phyloP scores from a whole-genome alignment of 805 yeast genomes.

The Pichia thaimueangensis region DNA sequence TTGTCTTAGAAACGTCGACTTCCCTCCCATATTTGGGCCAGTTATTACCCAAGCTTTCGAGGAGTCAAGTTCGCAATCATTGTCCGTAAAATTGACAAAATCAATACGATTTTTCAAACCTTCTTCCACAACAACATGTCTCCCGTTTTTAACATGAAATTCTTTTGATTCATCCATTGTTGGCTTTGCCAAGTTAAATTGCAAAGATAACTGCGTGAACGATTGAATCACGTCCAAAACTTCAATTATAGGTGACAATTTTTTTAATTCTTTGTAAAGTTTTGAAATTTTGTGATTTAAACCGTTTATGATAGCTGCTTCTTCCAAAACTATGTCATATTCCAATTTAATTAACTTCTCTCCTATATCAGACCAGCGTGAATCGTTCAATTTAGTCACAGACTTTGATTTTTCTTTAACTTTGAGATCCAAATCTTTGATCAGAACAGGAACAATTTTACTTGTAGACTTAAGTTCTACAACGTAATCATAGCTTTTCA shows the following conservation, averaged over 20 bases:
- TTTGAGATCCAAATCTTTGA: constrained; percentile 13
- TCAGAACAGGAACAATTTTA: constrained; percentile 17
- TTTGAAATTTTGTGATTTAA: constrained; percentile 43
- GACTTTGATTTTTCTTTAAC: constrained; percentile 24
- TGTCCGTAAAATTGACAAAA: constrained; percentile 41
- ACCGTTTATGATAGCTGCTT: constrained; percentile 42
- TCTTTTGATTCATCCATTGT: constrained; percentile 41
- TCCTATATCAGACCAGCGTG: constrained; percentile 52
- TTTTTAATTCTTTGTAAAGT: constrained; percentile 41
- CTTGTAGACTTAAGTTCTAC: constrained; percentile 24
- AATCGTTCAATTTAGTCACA: constrained; percentile 31
- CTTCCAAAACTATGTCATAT: constrained; percentile 48
- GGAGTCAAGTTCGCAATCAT: constrained; percentile 33
- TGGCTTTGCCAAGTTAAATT: constrained; percentile 63
- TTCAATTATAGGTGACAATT: constrained; percentile 44
- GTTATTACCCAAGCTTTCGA: constrained; percentile 56
- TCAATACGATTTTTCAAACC: constrained; percentile 41
- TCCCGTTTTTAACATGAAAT: constrained; percentile 54
- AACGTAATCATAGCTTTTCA: constrained; percentile 22
- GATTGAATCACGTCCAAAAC: constrained; percentile 67
- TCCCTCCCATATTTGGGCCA: constrained; percentile 90
- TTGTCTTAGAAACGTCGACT: constrained; percentile 68
- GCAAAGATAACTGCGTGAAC: constrained; percentile 67
- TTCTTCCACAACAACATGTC: constrained; percentile 84
- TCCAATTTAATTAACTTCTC: constrained; percentile 37